Evolutionary conservation across 768 basidiomycete genomes (phyloP).

Genomic region (Naganishia friedmannii): DNA sequence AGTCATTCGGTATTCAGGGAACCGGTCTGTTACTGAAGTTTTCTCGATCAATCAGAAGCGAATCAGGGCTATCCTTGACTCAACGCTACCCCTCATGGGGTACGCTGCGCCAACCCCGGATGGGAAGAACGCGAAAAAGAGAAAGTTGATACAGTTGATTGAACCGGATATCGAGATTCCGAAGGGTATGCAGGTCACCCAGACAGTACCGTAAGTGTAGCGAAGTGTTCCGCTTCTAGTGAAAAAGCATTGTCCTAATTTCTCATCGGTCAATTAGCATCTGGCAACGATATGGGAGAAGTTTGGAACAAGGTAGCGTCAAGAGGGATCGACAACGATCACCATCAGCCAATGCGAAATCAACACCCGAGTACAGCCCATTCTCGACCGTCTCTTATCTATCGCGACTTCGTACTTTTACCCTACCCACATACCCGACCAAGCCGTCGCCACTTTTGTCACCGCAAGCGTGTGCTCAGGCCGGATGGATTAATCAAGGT

Average conservation of each 20-base stretch:
- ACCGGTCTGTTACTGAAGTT: background rate
- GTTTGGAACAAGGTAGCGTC: too few relatives aligned
- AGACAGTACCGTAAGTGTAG: background rate
- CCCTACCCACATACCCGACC: conserved; percentile 8
- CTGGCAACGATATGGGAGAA: background rate
- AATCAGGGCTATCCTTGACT: conserved; percentile 15
- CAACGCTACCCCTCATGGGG: background rate
- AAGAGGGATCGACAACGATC: conserved; percentile 16
- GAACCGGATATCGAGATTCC: conserved; percentile 3
- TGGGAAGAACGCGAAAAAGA: conserved; percentile 7
- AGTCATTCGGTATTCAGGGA: background rate
- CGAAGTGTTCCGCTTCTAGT: background rate
- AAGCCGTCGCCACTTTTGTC: conserved; percentile 12
- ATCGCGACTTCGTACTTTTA: conserved; percentile 15
- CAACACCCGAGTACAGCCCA: background rate
- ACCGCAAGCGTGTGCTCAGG: conserved; percentile 17
- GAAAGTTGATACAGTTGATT: conserved; percentile 6
- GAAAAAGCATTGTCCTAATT: background rate
- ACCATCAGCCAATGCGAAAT: background rate
- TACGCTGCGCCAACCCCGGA: background rate
- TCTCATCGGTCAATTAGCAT: background rate
- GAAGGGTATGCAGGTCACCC: background rate
- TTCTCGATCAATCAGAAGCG: background rate
- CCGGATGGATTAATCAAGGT: conserved; percentile 20
- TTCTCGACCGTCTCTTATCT: conserved; percentile 8